Percentiles rank a stretch among this genome's conserved stretches.
phyloP scores from a whole-genome alignment of 2,329 filamentous ascomycete species.

The Neopestalotiopsis sp. region DNA sequence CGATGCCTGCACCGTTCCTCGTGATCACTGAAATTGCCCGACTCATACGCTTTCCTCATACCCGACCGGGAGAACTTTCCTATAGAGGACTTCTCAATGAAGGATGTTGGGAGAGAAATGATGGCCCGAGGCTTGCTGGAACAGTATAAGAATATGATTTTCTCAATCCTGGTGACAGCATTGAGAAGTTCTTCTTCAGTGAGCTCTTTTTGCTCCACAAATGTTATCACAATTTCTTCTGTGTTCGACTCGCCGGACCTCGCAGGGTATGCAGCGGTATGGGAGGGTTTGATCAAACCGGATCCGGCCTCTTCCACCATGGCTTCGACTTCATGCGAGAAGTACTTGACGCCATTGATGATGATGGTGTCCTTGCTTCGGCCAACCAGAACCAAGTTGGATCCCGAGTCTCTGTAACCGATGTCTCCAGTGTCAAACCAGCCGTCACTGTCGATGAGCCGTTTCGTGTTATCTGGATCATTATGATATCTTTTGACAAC shows the following conservation, averaged over 20 bases:
- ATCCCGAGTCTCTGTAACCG: slow-evolving; percentile 38
- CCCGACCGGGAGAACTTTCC: slow-evolving; percentile 15
- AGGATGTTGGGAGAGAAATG: slow-evolving; percentile 20
- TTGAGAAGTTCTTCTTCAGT: slow-evolving; percentile 6
- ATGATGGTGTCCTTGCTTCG: slow-evolving; percentile 48
- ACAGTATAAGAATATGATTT: slow-evolving; percentile 12
- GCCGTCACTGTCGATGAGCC: slow-evolving; percentile 57
- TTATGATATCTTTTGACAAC: slow-evolving; percentile 70
- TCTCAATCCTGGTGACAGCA: slow-evolving; percentile 15
- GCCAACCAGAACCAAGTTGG: slow-evolving; percentile 42
- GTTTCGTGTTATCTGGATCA: slow-evolving; percentile 59
- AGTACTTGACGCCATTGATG: slow-evolving; percentile 52
- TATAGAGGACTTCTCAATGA: slow-evolving; percentile 17
- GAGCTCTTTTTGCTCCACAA: neutral
- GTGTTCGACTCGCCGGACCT: neutral
- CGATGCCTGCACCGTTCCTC: neutral
- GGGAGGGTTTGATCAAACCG: slow-evolving; percentile 30
- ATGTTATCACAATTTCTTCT: slow-evolving; percentile 16
- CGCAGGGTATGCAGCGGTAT: slow-evolving; percentile 44
- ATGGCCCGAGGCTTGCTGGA: slow-evolving; percentile 6
- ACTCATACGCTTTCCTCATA: slow-evolving; percentile 12
- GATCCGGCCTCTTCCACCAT: slow-evolving; percentile 41
- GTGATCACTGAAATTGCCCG: neutral
- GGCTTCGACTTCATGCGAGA: slow-evolving; percentile 41
- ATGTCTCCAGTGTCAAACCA: slow-evolving; percentile 50